Evolutionary conservation across 2,329 filamentous ascomycete genomes (phyloP).

Genomic region (Cadophora luteo-olivacea): DNA sequence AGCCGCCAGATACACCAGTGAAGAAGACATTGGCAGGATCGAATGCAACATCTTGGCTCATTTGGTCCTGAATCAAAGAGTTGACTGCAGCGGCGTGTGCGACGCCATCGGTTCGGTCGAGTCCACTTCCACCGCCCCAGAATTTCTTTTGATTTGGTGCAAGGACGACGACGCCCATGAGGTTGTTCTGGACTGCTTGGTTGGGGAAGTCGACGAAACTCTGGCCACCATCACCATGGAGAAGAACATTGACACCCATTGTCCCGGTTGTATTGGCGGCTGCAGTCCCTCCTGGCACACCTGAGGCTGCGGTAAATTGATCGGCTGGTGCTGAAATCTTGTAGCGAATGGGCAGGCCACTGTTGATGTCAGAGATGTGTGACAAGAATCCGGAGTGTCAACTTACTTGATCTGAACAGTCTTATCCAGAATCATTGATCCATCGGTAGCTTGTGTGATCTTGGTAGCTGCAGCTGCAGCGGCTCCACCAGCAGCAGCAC

Average conservation of each 20-base stretch:
- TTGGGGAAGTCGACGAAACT: slow-evolving; percentile 80
- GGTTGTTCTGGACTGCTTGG: slow-evolving; percentile 76
- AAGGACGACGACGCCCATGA: slow-evolving; percentile 78
- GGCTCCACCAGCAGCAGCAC: slow-evolving; percentile 25
- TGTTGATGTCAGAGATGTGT: slow-evolving; percentile 39
- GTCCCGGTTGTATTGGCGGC: slow-evolving; percentile 44
- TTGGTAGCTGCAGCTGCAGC: slow-evolving; percentile 7
- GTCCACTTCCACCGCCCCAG: slow-evolving; percentile 62
- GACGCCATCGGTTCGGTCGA: slow-evolving; percentile 60
- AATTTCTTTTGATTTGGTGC: slow-evolving; percentile 61
- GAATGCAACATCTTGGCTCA: slow-evolving; percentile 61
- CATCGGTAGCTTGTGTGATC: slow-evolving; percentile 53
- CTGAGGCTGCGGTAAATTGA: slow-evolving; percentile 57
- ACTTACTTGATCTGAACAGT: slow-evolving; percentile 60
- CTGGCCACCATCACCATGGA: slow-evolving; percentile 66
- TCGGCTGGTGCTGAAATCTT: slow-evolving; percentile 60
- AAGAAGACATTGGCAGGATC: slow-evolving; percentile 60
- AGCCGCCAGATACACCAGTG: slow-evolving; percentile 62
- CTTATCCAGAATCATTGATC: slow-evolving; percentile 60
- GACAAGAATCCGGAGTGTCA: neutral
- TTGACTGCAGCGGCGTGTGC: slow-evolving; percentile 62
- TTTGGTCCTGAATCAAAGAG: slow-evolving; percentile 55
- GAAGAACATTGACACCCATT: slow-evolving; percentile 61
- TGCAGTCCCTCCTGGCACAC: slow-evolving; percentile 53
- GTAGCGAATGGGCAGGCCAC: slow-evolving; percentile 60